Base-by-base conservation (phyloP, 495 filamentous ascomycete genomes). In the Recurvomyces mirabilis region DNA sequence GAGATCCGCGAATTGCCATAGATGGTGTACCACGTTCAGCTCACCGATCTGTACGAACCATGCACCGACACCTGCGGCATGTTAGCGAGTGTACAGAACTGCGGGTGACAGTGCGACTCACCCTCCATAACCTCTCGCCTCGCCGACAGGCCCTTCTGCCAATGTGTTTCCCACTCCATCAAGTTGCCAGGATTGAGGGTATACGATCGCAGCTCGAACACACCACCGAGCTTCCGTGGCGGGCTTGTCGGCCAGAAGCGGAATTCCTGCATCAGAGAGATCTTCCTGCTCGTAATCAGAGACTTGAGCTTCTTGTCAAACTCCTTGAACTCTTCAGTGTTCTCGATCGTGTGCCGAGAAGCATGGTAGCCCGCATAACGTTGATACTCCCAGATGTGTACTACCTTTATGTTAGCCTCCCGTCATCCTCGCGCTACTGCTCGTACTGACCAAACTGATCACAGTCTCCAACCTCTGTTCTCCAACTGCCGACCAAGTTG, bases 331-430 rank as follows among this genome's bases (percentile, higher is more conserved):
- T 86, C 81, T 33, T 84, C 82, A 51, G 91, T 82, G 33, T 70
- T 62, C 38, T 81, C 74, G 52, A 95, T 89, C 42, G 72, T 75
- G 68, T 94, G 76, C 19, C 95, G 70, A 12, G 91, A 95, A 32
- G 81, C 78, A 59, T 98, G 93, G 60, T 94, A 96, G 49, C 91
- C 91, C 47, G 87, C 78, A 64, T 95, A 98, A 54, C 87, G 81
- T 63, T 96, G 87, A 65, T 98, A 98, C 65, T 98, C 91, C 91
- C 91, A 98, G 62, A 98, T 98, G 64, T 98, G 91, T 22, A 98
- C 91, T 87, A 44, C 40, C 9, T 14, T 17, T 15, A 7, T 2
- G 10, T 3, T 29, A 20, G 12, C 17, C 22, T 12, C 17, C 21
- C 2, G 15, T 48, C 38, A 25, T 17, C 21, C 14, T 40, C 37